These are phyloP conservation scores for Nakazawaea peltata DNA, from an alignment of 805 yeast species.

Conservation along the genomic window DNA sequence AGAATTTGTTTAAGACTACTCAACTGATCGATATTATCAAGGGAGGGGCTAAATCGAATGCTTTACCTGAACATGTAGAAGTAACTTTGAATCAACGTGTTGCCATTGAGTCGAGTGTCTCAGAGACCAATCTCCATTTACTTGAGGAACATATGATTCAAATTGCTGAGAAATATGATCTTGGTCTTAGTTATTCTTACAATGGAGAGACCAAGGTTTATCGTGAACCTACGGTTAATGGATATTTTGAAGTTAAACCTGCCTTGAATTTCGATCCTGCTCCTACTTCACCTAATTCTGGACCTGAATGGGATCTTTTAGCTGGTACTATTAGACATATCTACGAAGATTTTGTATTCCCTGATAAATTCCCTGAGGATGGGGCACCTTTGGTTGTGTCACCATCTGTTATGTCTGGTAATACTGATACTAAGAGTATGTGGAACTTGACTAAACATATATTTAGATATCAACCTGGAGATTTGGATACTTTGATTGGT, in stretches of 20 bases:
- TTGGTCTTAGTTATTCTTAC: slow-evolving; percentile 31
- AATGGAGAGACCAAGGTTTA: slow-evolving; percentile 3
- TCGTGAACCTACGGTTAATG: slow-evolving; percentile 15
- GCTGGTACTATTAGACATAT: slow-evolving; percentile 50
- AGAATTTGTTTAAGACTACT: slow-evolving; percentile 42
- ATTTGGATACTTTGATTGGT: slow-evolving; percentile 22
- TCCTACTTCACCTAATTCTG: slow-evolving; percentile 28
- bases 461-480: slow-evolving; percentile 47
- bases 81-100: slow-evolving; percentile 50
- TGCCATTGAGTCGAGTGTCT: slow-evolving; percentile 41
- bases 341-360: slow-evolving; percentile 42
- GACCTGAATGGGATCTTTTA: slow-evolving; percentile 29
- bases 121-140: slow-evolving; percentile 31
- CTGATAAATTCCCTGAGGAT: slow-evolving; percentile 13
- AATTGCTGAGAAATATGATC: slow-evolving; percentile 35
- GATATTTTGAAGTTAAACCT: slow-evolving; percentile 12
- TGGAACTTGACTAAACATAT: slow-evolving; percentile 49
- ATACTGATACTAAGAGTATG: slow-evolving; percentile 55
- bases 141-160: slow-evolving; percentile 21
- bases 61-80: slow-evolving; percentile 51
- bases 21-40: slow-evolving; percentile 51
- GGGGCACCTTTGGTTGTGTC: slow-evolving; percentile 24
- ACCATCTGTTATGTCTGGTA: slow-evolving; percentile 47
- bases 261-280: slow-evolving; percentile 27
- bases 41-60: slow-evolving; percentile 65